phyloP scores from a whole-genome alignment of 176 grass and related monocot genomes.

The Ensete glaucum region DNA sequence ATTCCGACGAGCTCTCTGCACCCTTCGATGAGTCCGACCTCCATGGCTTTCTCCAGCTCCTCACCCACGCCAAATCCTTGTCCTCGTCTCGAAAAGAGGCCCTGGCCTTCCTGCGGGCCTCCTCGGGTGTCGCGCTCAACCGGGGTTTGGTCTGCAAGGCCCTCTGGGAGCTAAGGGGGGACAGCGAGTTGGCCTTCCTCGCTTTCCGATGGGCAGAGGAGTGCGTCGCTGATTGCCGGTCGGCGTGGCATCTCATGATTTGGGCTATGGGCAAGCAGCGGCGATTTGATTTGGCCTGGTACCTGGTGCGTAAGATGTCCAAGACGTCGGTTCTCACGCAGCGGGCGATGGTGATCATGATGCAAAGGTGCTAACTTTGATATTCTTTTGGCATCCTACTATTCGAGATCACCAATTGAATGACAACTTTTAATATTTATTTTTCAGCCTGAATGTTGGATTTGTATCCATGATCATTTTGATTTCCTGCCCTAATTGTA shows the following conservation, averaged over 20 bases:
- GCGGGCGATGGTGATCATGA: slow-evolving; percentile 64
- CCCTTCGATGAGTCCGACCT: slow-evolving; percentile 31
- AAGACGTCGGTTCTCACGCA: slow-evolving; percentile 42
- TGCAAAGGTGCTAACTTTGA: slow-evolving; percentile 48
- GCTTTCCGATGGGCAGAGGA: slow-evolving; percentile 47
- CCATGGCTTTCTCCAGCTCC: slow-evolving; percentile 40
- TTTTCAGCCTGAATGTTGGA: background rate
- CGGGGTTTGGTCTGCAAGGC: slow-evolving; percentile 1
- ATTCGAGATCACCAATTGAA: background rate
- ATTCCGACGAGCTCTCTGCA: slow-evolving; percentile 17
- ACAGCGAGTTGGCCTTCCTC: background rate
- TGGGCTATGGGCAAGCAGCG: slow-evolving; percentile 5
- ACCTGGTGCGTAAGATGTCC: slow-evolving; percentile 44
- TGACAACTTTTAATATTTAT: background rate
- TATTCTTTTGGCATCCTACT: background rate
- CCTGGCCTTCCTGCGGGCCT: slow-evolving; percentile 29
- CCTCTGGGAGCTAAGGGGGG: slow-evolving; percentile 4
- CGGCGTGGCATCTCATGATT: slow-evolving; percentile 8
- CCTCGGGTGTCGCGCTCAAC: slow-evolving; percentile 14
- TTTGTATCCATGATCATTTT: background rate
- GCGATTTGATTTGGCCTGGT: slow-evolving; percentile 7
- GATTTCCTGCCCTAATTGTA: background rate
- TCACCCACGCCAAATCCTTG: slow-evolving; percentile 42
- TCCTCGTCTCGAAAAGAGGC: slow-evolving; percentile 46
- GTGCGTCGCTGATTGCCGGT: slow-evolving; percentile 18